These are phyloP conservation scores for Sistotremastrum suecicum DNA, from an alignment of 768 basidiomycete genomes.

Conservation along the genomic window DNA sequence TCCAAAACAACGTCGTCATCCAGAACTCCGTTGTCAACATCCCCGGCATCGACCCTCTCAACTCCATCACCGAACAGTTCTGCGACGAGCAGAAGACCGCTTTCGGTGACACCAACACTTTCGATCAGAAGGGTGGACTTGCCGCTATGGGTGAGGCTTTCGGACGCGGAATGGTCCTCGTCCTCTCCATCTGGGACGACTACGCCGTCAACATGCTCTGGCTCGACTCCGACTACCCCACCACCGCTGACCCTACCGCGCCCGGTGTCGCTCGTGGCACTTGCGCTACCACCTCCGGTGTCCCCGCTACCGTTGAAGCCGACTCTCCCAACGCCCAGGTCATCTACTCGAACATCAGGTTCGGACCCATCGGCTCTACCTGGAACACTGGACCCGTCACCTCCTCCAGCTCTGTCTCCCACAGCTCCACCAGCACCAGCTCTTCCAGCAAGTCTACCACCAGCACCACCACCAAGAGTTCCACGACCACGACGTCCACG, in stretches of 20 bases:
- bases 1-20: constrained; percentile 38
- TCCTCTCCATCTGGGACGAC: constrained; percentile 41
- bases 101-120: constrained; percentile 30
- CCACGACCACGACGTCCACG: constrained; percentile 5
- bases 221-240: constrained; percentile 39
- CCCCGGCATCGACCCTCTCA: constrained; percentile 24
- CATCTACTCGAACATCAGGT: constrained; percentile 41
- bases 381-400: constrained; percentile 12
- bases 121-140: constrained; percentile 28
- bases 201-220: constrained; percentile 41
- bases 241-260: constrained; percentile 16
- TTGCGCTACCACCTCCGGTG: constrained; percentile 34
- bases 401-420: neutral
- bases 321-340: constrained; percentile 26
- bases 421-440: constrained; percentile 1
- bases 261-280: constrained; percentile 36
- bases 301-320: constrained; percentile 29
- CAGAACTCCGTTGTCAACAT: constrained; percentile 34
- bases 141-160: constrained; percentile 21
- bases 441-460: constrained; percentile 1
- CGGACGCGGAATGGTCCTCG: constrained; percentile 31
- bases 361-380: constrained; percentile 35
- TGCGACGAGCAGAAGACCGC: constrained; percentile 31
- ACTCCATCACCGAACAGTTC: constrained; percentile 36
- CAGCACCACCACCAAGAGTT: neutral